These are phyloP conservation scores for Monoraphidium neglectum DNA, from an alignment of 139 green algal species.

Conservation along the genomic window DNA sequence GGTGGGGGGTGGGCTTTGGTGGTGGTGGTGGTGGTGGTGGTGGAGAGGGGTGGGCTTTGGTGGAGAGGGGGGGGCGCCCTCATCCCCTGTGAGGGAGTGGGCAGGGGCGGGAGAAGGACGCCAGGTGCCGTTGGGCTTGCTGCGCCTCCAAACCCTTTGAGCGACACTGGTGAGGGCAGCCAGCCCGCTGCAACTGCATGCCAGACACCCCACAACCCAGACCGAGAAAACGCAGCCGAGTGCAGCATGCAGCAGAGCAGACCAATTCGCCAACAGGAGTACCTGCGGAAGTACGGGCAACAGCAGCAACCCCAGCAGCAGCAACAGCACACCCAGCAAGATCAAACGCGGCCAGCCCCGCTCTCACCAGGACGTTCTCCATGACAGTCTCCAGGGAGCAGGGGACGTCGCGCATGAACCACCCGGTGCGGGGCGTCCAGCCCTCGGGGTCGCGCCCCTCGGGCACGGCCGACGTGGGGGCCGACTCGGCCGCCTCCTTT, in stretches of 20 bases:
- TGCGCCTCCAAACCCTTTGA: too few species aligned
- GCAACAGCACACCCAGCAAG: neutral
- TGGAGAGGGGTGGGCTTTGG: too few species aligned
- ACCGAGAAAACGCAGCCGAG: too few species aligned
- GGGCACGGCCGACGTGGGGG: constrained; percentile 15
- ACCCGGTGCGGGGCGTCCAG: constrained; percentile 27
- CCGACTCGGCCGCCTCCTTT: neutral
- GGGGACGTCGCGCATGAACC: constrained; percentile 37
- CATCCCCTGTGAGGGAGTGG: too few species aligned
- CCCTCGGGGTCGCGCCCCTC: constrained; percentile 8
- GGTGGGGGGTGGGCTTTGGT: too few species aligned
- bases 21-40: too few species aligned
- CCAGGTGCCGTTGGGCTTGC: too few species aligned
- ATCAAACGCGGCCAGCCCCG: neutral
- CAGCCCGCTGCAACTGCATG: neutral
- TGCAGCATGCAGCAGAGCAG: neutral
- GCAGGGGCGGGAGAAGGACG: too few species aligned
- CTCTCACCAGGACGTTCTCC: constrained; percentile 36
- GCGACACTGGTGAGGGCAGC: neutral
- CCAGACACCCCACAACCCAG: neutral
- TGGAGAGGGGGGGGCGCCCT: too few species aligned
- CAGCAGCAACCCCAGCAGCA: neutral
- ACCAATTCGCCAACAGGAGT: too few species aligned
- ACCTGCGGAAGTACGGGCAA: too few species aligned
- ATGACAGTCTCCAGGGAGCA: constrained; percentile 35